A percentile compares a stretch with the other conserved stretches of the same genome.
Evolutionary conservation across 2,329 filamentous ascomycete species (phyloP).

Genomic region (Diaporthe vexans): DNA sequence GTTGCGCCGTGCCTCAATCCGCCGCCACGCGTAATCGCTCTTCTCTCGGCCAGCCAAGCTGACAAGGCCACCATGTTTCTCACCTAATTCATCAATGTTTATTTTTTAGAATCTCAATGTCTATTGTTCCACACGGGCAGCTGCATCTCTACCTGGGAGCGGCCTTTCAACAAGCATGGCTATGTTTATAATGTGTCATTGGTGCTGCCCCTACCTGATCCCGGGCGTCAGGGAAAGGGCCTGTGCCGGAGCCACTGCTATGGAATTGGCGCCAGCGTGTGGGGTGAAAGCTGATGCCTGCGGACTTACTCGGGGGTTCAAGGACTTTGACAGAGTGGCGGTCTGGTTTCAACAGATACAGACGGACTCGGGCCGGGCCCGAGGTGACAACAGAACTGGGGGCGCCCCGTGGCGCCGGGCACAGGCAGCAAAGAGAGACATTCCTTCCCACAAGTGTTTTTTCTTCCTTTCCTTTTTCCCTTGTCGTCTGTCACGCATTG

Average conservation of each 20-base stretch:
- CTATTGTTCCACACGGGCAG: conserved; percentile 1
- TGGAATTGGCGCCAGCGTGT: not conserved
- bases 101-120: conserved; percentile 32
- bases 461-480: not conserved
- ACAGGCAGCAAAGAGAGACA: conserved; percentile 27
- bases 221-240: not conserved
- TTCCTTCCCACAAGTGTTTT: not conserved
- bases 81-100: conserved; percentile 40
- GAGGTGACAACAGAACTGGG: conserved; percentile 14
- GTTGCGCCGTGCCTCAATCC: not conserved
- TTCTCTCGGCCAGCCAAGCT: not conserved
- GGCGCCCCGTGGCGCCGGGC: conserved; percentile 18
- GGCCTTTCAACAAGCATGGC: conserved; percentile 13
- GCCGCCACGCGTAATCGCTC: not conserved
- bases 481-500: not conserved
- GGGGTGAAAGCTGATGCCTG: not conserved
- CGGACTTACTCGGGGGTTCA: not conserved
- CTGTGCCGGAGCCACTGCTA: not conserved
- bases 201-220: not conserved
- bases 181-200: not conserved
- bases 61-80: not conserved
- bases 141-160: not conserved
- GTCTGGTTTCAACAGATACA: conserved; percentile 34
- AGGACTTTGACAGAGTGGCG: conserved; percentile 10
- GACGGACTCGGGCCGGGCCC: conserved; percentile 27